Evolutionary conservation across 257 asterid species (phyloP).

Genomic region (Ballota nigra): DNA sequence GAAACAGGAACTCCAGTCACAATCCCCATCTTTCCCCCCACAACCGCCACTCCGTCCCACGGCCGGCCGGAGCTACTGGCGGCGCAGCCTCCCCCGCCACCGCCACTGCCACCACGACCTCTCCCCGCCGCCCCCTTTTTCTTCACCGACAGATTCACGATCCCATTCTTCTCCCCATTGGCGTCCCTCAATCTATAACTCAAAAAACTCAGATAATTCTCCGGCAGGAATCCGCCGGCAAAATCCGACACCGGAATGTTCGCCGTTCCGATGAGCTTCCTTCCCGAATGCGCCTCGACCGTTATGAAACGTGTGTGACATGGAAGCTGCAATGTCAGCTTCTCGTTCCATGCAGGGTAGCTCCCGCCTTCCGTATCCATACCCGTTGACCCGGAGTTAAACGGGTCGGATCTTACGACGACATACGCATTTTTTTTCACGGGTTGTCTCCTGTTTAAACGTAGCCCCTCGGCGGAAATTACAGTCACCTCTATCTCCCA

Average conservation of each 20-base stretch:
- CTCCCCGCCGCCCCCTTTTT: conserved; percentile 19
- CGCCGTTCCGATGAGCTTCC: conserved; percentile 43
- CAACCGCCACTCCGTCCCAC: conserved; percentile 28
- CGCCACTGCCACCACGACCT: conserved; percentile 1
- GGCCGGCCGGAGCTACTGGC: conserved; percentile 24
- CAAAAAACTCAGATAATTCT: conserved; percentile 62
- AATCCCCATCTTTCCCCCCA: conserved; percentile 21
- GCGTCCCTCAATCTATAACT: conserved; percentile 68
- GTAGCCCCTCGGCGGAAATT: conserved; percentile 42
- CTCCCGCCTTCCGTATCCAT: conserved; percentile 50
- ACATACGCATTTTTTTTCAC: conserved; percentile 34
- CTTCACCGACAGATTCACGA: conserved; percentile 60
- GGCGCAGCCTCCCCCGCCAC: conserved; percentile 3
- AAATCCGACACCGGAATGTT: conserved; percentile 69
- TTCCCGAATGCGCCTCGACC: conserved; percentile 55
- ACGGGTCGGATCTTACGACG: conserved; percentile 37
- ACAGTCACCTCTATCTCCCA: conserved; percentile 38
- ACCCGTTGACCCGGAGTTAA: conserved; percentile 33
- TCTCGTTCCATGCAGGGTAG: conserved; percentile 66
- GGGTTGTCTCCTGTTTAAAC: conserved; percentile 19
- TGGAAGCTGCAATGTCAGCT: conserved; percentile 52
- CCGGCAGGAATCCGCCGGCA: conserved; percentile 55
- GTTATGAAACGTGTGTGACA: conserved; percentile 41
- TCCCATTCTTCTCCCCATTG: conserved; percentile 64
- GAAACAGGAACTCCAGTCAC: conserved; percentile 64